A percentile compares a stretch with the other conserved stretches of the same genome.
Evolutionary conservation across 1,284 basidiomycete genomes (phyloP).

Genomic region (Laetiporus sulphureus): DNA sequence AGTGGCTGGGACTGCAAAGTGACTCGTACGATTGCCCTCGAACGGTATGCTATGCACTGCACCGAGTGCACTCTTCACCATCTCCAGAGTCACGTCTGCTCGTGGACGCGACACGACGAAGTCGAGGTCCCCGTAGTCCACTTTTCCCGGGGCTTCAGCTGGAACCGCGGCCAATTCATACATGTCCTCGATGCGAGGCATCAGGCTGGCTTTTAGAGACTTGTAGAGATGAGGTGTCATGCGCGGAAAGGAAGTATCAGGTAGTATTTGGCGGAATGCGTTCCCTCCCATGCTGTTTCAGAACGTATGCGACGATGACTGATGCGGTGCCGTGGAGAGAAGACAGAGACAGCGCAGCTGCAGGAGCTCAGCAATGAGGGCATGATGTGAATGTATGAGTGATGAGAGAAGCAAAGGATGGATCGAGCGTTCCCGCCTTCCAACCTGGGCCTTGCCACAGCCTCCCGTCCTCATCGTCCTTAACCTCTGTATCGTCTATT

Average conservation of each 20-base stretch:
- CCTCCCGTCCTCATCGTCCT: no score
- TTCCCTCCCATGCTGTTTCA: conserved; percentile 66
- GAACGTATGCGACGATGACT: no score
- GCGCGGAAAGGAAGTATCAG: conserved; percentile 46
- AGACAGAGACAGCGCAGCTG: no score
- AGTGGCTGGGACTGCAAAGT: conserved; percentile 48
- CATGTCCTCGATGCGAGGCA: conserved; percentile 33
- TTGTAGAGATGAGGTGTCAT: conserved; percentile 47
- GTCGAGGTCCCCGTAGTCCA: conserved; percentile 60
- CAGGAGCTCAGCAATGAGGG: no score
- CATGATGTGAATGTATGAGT: no score
- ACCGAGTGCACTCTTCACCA: conserved; percentile 38
- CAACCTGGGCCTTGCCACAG: no score
- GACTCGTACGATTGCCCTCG: conserved; percentile 48
- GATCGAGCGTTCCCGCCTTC: no score
- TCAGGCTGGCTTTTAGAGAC: conserved; percentile 39
- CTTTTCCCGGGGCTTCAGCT: conserved; percentile 55
- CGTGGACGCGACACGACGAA: conserved; percentile 45
- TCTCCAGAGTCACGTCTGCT: conserved; percentile 28
- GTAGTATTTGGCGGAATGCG: conserved; percentile 46
- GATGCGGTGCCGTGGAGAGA: no score
- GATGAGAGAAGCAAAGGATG: no score
- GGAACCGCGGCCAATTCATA: conserved; percentile 49
- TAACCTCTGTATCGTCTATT: no score
- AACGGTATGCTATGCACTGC: conserved; percentile 41